Percentiles rank a stretch among this genome's conserved stretches.
phyloP scores from a whole-genome alignment of 2,329 filamentous ascomycete species.

The Verticillium tricorpus region DNA sequence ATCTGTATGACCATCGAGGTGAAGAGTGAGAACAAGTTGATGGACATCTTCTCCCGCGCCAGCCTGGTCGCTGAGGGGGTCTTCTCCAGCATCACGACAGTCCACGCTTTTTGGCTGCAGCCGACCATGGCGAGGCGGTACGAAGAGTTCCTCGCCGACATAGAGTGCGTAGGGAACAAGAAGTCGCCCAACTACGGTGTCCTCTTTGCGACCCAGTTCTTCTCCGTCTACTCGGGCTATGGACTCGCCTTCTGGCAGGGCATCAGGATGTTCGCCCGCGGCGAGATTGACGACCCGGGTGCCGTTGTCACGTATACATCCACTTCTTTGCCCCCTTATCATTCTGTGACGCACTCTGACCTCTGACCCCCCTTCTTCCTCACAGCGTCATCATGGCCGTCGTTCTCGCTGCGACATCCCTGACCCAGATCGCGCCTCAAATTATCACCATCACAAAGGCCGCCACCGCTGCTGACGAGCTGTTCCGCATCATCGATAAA shows the following conservation, averaged over 20 bases:
- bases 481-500: conserved; percentile 20
- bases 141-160: conserved; percentile 6
- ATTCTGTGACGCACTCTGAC: neutral
- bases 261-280: conserved; percentile 30
- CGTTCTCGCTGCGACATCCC: conserved; percentile 15
- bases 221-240: conserved; percentile 9
- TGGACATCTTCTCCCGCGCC: conserved; percentile 3
- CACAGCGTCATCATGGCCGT: conserved; percentile 18
- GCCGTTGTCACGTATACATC: conserved; percentile 9
- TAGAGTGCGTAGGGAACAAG: conserved; percentile 3
- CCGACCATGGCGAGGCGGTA: conserved; percentile 8
- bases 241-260: conserved; percentile 15
- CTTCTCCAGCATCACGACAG: conserved; percentile 4
- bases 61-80: conserved; percentile 17
- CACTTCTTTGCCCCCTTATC: conserved; percentile 19
- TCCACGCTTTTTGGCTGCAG: conserved; percentile 10
- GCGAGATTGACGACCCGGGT: conserved; percentile 6
- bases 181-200: conserved; percentile 7
- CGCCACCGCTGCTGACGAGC: conserved; percentile 16
- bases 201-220: conserved; percentile 6
- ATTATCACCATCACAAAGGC: conserved; percentile 16
- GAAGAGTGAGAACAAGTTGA: conserved; percentile 18
- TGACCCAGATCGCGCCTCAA: conserved; percentile 14
- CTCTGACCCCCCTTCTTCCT: neutral
- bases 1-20: conserved; percentile 17